phyloP scores from a whole-genome alignment of 495 filamentous ascomycete species.

The Sphaerosporella brunnea region DNA sequence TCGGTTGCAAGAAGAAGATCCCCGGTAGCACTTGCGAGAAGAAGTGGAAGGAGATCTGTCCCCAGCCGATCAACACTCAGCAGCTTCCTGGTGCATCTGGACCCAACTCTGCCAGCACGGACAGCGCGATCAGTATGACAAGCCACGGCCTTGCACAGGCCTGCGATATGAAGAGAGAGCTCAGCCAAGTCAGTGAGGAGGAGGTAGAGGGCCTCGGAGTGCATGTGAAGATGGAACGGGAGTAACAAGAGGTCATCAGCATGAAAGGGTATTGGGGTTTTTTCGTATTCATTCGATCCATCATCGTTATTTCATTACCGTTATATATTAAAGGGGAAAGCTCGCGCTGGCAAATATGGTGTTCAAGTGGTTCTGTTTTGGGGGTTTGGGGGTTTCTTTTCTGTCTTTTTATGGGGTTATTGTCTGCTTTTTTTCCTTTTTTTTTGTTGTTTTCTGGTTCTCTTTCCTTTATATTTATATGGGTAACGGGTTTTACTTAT shows the following conservation, averaged over 20 bases:
- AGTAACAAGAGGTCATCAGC: conserved; percentile 28
- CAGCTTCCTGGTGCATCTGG: not conserved
- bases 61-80: conserved; percentile 12
- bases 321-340: not conserved
- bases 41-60: conserved; percentile 26
- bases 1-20: conserved; percentile 27
- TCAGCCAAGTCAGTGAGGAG: conserved; percentile 21
- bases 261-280: conserved; percentile 25
- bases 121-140: not conserved
- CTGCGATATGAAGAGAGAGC: conserved; percentile 21
- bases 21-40: conserved; percentile 25
- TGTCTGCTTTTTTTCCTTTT: not conserved
- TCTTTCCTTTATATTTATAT: conserved; percentile 9
- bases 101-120: conserved; percentile 14
- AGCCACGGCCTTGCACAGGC: conserved; percentile 9
- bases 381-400: not conserved
- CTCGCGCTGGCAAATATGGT: not conserved
- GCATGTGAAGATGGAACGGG: not conserved
- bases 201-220: conserved; percentile 4
- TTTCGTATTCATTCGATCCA: conserved; percentile 17
- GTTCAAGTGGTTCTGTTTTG: conserved; percentile 5
- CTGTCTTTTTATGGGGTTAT: not conserved
- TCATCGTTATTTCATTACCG: conserved; percentile 1
- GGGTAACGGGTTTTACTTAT: conserved; percentile 10
- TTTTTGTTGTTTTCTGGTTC: conserved; percentile 15